These are phyloP conservation scores for Suhomyces guaymorum DNA, from an alignment of 1,139 yeast species.

Conservation along the genomic window DNA sequence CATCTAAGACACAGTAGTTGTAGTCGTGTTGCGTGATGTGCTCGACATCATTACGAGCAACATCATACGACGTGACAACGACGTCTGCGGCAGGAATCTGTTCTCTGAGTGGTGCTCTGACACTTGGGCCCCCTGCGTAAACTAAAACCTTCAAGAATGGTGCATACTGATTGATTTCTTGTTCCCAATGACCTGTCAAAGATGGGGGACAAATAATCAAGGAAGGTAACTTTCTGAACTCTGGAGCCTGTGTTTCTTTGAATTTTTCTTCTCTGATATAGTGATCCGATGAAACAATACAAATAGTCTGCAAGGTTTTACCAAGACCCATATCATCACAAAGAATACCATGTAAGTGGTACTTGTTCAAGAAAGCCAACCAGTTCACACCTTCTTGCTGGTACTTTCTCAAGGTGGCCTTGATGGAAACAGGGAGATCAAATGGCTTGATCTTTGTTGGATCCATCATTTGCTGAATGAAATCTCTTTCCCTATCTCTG, in stretches of 20 bases:
- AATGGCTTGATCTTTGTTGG: slow-evolving; percentile 90
- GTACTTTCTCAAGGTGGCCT: slow-evolving; percentile 89
- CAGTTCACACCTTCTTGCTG: slow-evolving; percentile 99
- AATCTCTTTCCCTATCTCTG: slow-evolving; percentile 91
- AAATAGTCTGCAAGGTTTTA: slow-evolving; percentile 93
- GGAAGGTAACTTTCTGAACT: slow-evolving; percentile 76
- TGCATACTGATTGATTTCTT: slow-evolving; percentile 86
- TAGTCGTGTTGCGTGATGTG: slow-evolving; percentile 62
- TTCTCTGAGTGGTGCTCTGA: slow-evolving; percentile 58
- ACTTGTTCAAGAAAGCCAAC: slow-evolving; percentile 93
- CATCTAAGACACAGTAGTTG: slow-evolving; percentile 95
- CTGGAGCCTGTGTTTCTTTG: slow-evolving; percentile 60
- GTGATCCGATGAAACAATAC: slow-evolving; percentile 96
- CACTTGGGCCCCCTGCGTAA: slow-evolving; percentile 91
- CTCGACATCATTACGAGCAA: slow-evolving; percentile 86
- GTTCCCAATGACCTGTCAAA: slow-evolving; percentile 98
- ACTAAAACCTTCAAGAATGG: slow-evolving; percentile 82
- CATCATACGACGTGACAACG: slow-evolving; percentile 94
- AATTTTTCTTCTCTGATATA: slow-evolving; percentile 76
- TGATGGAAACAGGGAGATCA: slow-evolving; percentile 84
- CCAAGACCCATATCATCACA: slow-evolving; percentile 99
- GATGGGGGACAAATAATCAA: slow-evolving; percentile 95
- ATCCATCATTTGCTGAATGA: slow-evolving; percentile 97
- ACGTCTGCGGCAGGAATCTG: slow-evolving; percentile 67
- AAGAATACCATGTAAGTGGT: slow-evolving; percentile 92